Evolutionary conservation across 2,329 filamentous ascomycete species (phyloP).

Genomic region (Alternaria triticina): DNA sequence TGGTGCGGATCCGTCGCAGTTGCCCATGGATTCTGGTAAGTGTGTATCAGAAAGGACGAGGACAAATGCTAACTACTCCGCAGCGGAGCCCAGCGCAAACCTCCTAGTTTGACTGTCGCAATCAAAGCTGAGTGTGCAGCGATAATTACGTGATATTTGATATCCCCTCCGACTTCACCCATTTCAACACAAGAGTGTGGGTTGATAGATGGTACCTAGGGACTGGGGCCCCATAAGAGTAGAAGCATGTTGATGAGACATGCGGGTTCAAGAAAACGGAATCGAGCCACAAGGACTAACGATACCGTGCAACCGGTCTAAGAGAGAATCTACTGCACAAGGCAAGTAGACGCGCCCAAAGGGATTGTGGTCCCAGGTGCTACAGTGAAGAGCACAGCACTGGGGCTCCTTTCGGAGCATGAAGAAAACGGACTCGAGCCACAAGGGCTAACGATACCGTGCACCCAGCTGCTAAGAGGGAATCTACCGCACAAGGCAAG

Average conservation of each 20-base stretch:
- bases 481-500: background rate
- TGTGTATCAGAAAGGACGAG: background rate
- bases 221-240: background rate
- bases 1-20: background rate
- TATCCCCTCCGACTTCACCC: background rate
- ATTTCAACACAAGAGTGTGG: background rate
- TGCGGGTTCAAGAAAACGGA: background rate
- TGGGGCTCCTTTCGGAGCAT: background rate
- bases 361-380: background rate
- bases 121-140: constrained; percentile 4
- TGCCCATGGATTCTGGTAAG: background rate
- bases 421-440: background rate
- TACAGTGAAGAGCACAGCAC: background rate
- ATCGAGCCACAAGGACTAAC: background rate
- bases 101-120: constrained; percentile 40
- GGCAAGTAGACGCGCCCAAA: background rate
- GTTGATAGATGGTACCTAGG: background rate
- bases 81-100: constrained; percentile 7
- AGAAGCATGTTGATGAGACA: background rate
- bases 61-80: constrained; percentile 6
- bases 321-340: background rate
- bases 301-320: background rate
- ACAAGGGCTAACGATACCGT: background rate
- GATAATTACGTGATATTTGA: background rate
- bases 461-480: background rate